Evolutionary conservation across 2,329 filamentous ascomycete genomes (phyloP).

Genomic region (Pezicula neosporulosa): DNA sequence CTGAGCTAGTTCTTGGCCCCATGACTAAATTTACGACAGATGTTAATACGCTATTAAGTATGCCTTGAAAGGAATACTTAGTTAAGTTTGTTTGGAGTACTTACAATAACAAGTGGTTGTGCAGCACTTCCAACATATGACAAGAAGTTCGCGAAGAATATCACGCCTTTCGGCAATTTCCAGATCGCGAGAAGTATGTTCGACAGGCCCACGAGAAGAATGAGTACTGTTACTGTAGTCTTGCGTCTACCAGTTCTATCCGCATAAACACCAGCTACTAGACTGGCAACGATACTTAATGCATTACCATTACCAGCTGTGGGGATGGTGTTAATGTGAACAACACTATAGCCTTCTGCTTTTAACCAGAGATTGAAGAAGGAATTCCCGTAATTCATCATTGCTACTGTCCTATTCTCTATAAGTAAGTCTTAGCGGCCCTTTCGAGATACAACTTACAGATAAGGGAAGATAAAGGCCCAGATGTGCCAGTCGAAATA

Average conservation of each 20-base stretch:
- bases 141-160: conserved; percentile 2
- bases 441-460: not conserved
- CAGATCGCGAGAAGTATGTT: conserved; percentile 6
- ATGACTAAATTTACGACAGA: not conserved
- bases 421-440: not conserved
- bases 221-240: not conserved
- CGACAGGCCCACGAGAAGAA: not conserved
- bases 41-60: not conserved
- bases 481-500: conserved; percentile 29
- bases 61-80: not conserved
- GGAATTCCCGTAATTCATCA: not conserved
- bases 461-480: conserved; percentile 6
- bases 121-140: not conserved
- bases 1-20: conserved; percentile 2
- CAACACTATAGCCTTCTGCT: conserved; percentile 3
- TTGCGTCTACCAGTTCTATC: conserved; percentile 2
- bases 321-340: conserved; percentile 2
- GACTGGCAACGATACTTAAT: not conserved
- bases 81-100: not conserved
- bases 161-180: conserved; percentile 1
- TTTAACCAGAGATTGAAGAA: conserved; percentile 8
- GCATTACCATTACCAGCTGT: conserved; percentile 3
- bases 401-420: not conserved
- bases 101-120: conserved; percentile 4
- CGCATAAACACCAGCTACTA: not conserved